Conservation (phyloP, 2,329 filamentous ascomycete species). For the Acrocalymma vagum region DNA sequence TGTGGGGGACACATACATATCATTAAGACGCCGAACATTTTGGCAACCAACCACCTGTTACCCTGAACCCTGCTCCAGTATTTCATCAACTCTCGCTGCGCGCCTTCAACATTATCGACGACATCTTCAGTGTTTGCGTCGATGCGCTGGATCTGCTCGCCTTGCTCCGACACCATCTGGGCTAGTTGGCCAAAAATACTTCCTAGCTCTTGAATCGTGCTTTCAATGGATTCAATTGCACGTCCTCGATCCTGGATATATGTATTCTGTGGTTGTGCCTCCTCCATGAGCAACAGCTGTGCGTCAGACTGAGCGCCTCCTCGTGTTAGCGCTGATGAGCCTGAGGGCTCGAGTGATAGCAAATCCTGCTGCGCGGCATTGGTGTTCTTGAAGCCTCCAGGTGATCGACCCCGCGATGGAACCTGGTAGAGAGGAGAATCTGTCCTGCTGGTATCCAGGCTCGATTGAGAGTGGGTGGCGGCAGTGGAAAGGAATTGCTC, state of each 20-base stretch:
- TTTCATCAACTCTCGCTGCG: slow-evolving; percentile 92
- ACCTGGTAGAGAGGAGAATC: slow-evolving; percentile 89
- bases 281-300: slow-evolving; percentile 87
- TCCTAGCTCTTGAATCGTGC: slow-evolving; percentile 91
- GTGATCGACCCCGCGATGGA: slow-evolving; percentile 70
- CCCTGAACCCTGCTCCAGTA: slow-evolving; percentile 95
- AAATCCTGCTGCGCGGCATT: slow-evolving; percentile 68
- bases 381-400: slow-evolving; percentile 55
- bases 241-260: slow-evolving; percentile 95
- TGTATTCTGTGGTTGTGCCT: slow-evolving; percentile 82
- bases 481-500: slow-evolving; percentile 97
- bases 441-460: slow-evolving; percentile 71
- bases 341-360: slow-evolving; percentile 79
- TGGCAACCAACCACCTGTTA: slow-evolving; percentile 92
- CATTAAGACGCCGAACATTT: slow-evolving; percentile 90
- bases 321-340: slow-evolving; percentile 53
- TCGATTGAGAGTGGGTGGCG: slow-evolving; percentile 73
- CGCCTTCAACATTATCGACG: slow-evolving; percentile 97
- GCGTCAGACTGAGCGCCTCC: slow-evolving; percentile 75
- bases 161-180: slow-evolving; percentile 96
- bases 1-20: slow-evolving; percentile 67
- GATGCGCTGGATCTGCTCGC: slow-evolving; percentile 96
- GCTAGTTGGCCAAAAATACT: slow-evolving; percentile 93
- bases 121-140: slow-evolving; percentile 98
- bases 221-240: slow-evolving; percentile 95